These are phyloP conservation scores for Penicillium tannophilum DNA, from an alignment of 495 filamentous ascomycete species.

Conservation along the genomic window DNA sequence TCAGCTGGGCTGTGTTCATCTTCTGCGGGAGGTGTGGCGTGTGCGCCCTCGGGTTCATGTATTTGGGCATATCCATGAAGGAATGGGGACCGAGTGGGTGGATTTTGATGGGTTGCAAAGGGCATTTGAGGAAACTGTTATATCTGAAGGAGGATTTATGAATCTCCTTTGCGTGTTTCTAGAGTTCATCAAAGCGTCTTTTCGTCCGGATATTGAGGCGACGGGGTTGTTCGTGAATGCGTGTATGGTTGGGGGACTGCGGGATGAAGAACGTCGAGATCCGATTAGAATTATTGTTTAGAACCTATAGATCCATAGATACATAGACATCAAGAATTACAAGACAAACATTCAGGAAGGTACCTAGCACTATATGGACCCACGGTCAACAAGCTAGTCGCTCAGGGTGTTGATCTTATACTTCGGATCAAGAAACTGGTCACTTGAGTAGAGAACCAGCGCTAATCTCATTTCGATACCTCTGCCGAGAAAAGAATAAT, in stretches of 20 bases:
- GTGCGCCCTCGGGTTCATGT: slow-evolving; percentile 71
- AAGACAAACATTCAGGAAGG: background rate
- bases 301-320: background rate
- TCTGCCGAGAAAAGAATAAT: too few relatives aligned
- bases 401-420: too few relatives aligned
- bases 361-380: background rate
- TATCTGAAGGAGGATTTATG: slow-evolving; percentile 17
- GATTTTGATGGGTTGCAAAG: slow-evolving; percentile 22
- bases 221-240: slow-evolving; percentile 28
- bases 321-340: background rate
- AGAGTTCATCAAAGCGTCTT: slow-evolving; percentile 16
- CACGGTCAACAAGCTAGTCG: too few relatives aligned
- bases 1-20: slow-evolving; percentile 60
- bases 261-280: slow-evolving; percentile 22
- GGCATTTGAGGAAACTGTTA: slow-evolving; percentile 21
- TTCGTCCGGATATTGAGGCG: slow-evolving; percentile 17
- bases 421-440: too few relatives aligned
- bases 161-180: slow-evolving; percentile 20
- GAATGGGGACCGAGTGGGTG: slow-evolving; percentile 46
- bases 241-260: slow-evolving; percentile 27
- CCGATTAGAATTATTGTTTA: background rate
- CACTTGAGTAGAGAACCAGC: too few relatives aligned
- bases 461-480: too few relatives aligned
- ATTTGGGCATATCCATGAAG: slow-evolving; percentile 76
- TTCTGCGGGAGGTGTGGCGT: slow-evolving; percentile 65